Base-by-base conservation (phyloP, 768 basidiomycete genomes). In the Russula earlei region DNA sequence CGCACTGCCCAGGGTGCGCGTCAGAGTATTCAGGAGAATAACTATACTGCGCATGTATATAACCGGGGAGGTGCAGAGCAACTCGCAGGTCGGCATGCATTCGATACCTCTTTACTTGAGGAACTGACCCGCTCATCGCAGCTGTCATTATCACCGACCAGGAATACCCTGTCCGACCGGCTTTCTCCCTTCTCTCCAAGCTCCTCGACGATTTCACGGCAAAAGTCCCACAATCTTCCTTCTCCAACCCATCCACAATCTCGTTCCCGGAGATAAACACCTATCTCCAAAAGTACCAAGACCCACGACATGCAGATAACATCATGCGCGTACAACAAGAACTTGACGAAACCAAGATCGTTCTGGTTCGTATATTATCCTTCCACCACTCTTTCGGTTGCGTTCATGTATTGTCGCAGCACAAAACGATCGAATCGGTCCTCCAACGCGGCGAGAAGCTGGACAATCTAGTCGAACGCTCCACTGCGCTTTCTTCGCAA, bases 241-340 rank as follows among this genome's bases (percentile, higher is more conserved):
- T 78, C 71, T 70, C 72, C 59, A 83, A 80, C 53, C 83, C 86
- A 11, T 67, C 79, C 0, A 67, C 83, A 6, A 88, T 86, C 67
- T 83, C 79, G 47, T 97, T 86, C 78, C 84, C 83, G 44, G 84
- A 82, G 65, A 80, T 87, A 66, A 75, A 80, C 43, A 77, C 75
- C 5, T 97, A 92, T 68, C 71, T 97, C 41, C 75, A 81, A 68
- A 95, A 92, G 71, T 98, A 96, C 68, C 95, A 99, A 72, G 95
- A 99, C 71, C 95, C 95, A 10, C 80, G 83, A 62, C 92, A 97
- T 72, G 95, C 95, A 6, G 95, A 99, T 73, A 86, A 90, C 19
- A 97, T 99, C 67, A 95, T 98, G 94, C 81, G 85, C 62, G 96
- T 99, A 12, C 96, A 99, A 70, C 87, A 92, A 67, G 96, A 99